These are phyloP conservation scores for Alternaria infectoria DNA, from an alignment of 2,329 filamentous ascomycete species.

Conservation along the genomic window DNA sequence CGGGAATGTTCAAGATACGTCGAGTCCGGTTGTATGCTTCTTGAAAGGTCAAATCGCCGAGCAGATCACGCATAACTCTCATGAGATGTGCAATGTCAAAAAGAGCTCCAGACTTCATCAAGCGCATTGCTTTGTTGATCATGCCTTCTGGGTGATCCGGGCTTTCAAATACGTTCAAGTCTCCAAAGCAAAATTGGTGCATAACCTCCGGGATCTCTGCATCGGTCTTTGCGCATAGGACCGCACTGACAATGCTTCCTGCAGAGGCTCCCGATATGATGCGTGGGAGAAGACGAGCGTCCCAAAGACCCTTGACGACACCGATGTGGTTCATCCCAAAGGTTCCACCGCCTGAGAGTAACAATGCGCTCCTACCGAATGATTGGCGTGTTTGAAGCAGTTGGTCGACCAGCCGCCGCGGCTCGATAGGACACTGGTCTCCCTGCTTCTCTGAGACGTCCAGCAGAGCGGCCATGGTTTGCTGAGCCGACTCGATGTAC, in stretches of 20 bases:
- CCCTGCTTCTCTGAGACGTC: slow-evolving; percentile 62
- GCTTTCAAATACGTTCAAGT: slow-evolving; percentile 79
- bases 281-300: slow-evolving; percentile 76
- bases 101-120: slow-evolving; percentile 82
- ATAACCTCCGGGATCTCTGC: slow-evolving; percentile 76
- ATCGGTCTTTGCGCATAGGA: slow-evolving; percentile 78
- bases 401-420: slow-evolving; percentile 68
- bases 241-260: slow-evolving; percentile 82
- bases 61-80: slow-evolving; percentile 77
- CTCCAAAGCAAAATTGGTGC: slow-evolving; percentile 75
- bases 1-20: slow-evolving; percentile 90
- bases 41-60: slow-evolving; percentile 92
- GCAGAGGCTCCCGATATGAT: slow-evolving; percentile 90
- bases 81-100: slow-evolving; percentile 84
- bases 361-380: slow-evolving; percentile 82
- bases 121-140: slow-evolving; percentile 70
- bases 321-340: slow-evolving; percentile 94
- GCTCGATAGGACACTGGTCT: slow-evolving; percentile 60
- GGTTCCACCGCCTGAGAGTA: slow-evolving; percentile 85
- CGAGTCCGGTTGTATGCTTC: slow-evolving; percentile 95
- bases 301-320: slow-evolving; percentile 80
- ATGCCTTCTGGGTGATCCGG: slow-evolving; percentile 65
- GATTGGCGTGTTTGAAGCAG: slow-evolving; percentile 76
- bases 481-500: slow-evolving; percentile 80
- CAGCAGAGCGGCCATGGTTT: slow-evolving; percentile 75